phyloP scores from a whole-genome alignment of 1,284 basidiomycete species.

The Trichosporon coremiiforme region DNA sequence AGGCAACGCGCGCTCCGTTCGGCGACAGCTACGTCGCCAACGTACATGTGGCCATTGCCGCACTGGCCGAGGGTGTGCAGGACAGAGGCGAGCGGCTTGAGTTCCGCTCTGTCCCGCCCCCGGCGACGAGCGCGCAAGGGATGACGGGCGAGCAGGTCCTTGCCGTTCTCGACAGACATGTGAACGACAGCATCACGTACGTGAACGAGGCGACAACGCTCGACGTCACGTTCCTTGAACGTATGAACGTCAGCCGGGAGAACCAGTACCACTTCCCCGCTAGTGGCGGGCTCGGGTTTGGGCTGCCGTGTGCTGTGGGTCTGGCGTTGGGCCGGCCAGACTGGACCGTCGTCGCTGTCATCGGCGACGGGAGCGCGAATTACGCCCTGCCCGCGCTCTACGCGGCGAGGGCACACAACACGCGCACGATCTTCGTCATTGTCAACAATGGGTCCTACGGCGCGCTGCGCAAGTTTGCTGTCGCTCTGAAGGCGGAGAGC shows the following conservation, averaged over 20 bases:
- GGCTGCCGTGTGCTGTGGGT: constrained; percentile 25
- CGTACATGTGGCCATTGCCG: not conserved
- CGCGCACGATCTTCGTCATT: constrained; percentile 27
- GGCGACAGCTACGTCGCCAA: constrained; percentile 23
- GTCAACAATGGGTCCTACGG: constrained; percentile 27
- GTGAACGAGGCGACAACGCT: constrained; percentile 30
- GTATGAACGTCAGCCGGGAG: not conserved
- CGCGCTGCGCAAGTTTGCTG: constrained; percentile 24
- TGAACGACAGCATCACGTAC: constrained; percentile 16
- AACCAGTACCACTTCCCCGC: constrained; percentile 28
- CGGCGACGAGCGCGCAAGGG: not conserved
- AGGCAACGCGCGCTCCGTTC: constrained; percentile 26
- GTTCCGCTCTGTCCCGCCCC: not conserved
- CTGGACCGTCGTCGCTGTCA: constrained; percentile 23
- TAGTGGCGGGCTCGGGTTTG: constrained; percentile 27
- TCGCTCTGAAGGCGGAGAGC: constrained; percentile 11
- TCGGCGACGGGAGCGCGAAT: constrained; percentile 29
- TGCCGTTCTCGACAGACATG: constrained; percentile 16
- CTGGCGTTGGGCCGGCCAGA: constrained; percentile 23
- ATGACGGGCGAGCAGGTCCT: constrained; percentile 26
- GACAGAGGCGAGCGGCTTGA: not conserved
- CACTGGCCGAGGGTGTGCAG: constrained; percentile 2
- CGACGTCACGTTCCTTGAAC: constrained; percentile 20
- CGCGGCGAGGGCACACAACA: constrained; percentile 20
- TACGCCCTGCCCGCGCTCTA: constrained; percentile 25